Base-by-base conservation (phyloP, 2,329 filamentous ascomycete genomes). In the Allantophomopsis lycopodina region DNA sequence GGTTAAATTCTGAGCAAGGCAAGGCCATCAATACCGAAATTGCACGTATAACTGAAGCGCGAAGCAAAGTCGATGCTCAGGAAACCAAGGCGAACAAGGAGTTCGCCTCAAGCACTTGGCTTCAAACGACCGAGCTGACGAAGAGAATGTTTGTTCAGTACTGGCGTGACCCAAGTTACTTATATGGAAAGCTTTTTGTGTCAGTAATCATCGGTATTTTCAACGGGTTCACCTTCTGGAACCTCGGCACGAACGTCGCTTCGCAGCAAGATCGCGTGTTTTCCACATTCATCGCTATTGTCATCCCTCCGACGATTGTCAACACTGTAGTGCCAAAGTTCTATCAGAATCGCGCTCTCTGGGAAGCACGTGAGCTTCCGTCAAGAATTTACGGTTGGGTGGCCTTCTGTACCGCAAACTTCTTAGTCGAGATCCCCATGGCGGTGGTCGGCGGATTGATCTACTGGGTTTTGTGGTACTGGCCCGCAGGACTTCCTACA, bases 251-350 rank as follows among this genome's bases (percentile, higher is more conserved):
- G 55, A 69, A 66, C 0, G 64, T 82, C 36, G 67, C 71, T 12
- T 79, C 82, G 50, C 76, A 87, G 68, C 80, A 87, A 53, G 76
- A 83, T 59, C 72, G 81, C 49, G 79, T 87, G 71, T 88, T 89
- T 65, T 81, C 80, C 0, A 59, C 63, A 39, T 84, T 83, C 58
- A 49, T 83, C 16, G 71, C 79, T 38, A 58, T 80, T 7, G 65
- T 86, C 1, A 52, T 55, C 39, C 78, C 81, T 0, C 77, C 81
- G 0, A 79, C 79, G 17, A 66, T 87, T 38, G 70, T 88, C 53
- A 87, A 87, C 56, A 71, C 66, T 11, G 71, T 85, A 2, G 70
- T 87, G 1, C 79, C 83, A n/a, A 85, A 83, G 48, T 88, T 87
- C 66, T 83, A 78, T 57, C 64, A 69, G 48, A 83, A 84, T 56